A percentile compares a stretch with the other conserved stretches of the same genome.
Conservation (phyloP, 1,139 yeast genomes). For the Diutina siamensis region DNA sequence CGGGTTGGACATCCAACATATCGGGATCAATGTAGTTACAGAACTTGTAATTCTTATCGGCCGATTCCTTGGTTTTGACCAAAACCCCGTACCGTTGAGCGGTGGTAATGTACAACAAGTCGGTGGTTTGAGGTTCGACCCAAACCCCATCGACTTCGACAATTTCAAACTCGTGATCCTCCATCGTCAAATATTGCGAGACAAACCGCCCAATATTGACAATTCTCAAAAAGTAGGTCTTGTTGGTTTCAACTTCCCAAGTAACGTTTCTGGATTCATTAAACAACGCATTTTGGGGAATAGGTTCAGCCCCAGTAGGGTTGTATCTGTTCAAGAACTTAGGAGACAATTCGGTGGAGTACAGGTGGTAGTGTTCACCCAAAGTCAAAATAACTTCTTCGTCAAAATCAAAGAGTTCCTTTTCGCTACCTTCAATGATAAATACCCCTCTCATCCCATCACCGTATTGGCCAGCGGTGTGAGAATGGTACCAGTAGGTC, state of each 20-base stretch:
- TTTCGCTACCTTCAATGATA: constrained; percentile 1
- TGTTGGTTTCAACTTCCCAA: constrained; percentile 10
- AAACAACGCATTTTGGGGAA: constrained; percentile 2
- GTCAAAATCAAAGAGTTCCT: background rate
- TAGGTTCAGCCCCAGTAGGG: constrained; percentile 6
- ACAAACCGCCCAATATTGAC: constrained; percentile 4
- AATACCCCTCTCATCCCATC: constrained; percentile 6
- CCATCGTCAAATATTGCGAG: constrained; percentile 6
- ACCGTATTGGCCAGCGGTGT: constrained; percentile 6
- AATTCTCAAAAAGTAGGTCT: constrained; percentile 11
- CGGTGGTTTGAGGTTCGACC: constrained; percentile 53
- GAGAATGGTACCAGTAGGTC: constrained; percentile 6
- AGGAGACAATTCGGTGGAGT: background rate
- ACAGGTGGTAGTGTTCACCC: constrained; percentile 1
- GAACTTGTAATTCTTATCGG: constrained; percentile 59
- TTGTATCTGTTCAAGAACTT: constrained; percentile 1
- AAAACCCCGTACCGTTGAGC: constrained; percentile 76
- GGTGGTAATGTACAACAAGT: constrained; percentile 51
- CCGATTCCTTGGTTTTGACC: constrained; percentile 52
- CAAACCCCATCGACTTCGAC: constrained; percentile 5
- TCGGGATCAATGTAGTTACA: constrained; percentile 66
- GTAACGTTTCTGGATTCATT: constrained; percentile 4
- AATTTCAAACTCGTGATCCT: constrained; percentile 5
- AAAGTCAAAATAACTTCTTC: constrained; percentile 24
- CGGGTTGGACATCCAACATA: constrained; percentile 68